These are phyloP conservation scores for Excoecaria cochinchinensis DNA, from an alignment of 345 rosid species.

Conservation along the genomic window DNA sequence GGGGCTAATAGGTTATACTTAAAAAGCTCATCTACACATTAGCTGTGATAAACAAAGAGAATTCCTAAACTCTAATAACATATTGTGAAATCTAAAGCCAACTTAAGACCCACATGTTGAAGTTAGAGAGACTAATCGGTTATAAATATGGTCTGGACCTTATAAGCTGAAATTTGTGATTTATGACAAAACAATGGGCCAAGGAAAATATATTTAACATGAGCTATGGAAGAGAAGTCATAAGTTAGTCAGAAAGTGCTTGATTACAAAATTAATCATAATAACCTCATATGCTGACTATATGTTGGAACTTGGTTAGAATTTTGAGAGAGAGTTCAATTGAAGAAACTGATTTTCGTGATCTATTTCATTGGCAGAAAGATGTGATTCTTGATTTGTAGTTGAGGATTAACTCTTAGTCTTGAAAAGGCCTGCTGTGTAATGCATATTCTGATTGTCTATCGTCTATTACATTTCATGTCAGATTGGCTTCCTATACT, in stretches of 20 bases:
- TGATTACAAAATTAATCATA: not conserved
- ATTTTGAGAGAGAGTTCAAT: not conserved
- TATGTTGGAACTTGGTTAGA: not conserved
- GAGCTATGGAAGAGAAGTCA: not conserved
- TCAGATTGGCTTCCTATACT: not conserved
- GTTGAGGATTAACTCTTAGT: not conserved
- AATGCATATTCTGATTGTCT: not conserved
- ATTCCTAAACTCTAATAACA: no score
- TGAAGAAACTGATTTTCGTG: not conserved
- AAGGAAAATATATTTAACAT: no score
- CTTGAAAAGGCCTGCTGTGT: not conserved
- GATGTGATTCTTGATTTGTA: not conserved
- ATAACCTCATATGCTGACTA: no score
- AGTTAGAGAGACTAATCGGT: no score
- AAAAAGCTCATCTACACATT: no score
- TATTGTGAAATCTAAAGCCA: no score
- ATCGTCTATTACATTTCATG: not conserved
- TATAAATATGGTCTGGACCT: no score
- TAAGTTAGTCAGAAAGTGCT: not conserved
- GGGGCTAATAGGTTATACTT: no score
- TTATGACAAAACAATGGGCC: not conserved
- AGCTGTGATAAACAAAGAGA: no score
- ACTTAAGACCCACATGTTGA: no score
- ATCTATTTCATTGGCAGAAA: not conserved
- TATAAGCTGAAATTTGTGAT: no score